Conservation (phyloP, 1,139 yeast species). For the Torulaspora pretoriensis region DNA sequence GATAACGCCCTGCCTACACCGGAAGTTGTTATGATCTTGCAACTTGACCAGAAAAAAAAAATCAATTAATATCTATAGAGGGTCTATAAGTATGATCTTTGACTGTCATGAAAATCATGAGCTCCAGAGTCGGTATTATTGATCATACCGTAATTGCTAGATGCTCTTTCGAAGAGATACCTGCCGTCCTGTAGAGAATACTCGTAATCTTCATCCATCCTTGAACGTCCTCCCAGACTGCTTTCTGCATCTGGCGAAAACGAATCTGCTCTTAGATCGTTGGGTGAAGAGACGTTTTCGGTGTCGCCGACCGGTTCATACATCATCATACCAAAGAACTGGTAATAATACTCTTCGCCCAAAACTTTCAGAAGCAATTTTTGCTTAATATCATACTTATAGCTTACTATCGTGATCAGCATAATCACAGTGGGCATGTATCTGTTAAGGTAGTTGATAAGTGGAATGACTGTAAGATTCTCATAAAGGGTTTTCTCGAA, state of each 20-base stretch:
- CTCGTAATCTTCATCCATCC: constrained; percentile 33
- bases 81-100: constrained; percentile 8
- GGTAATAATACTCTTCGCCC: constrained; percentile 36
- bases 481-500: constrained; percentile 29
- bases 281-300: constrained; percentile 2
- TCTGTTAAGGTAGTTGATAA: constrained; percentile 29
- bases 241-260: constrained; percentile 10
- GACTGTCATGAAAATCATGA: constrained; percentile 4
- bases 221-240: constrained; percentile 13
- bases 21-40: background rate
- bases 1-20: background rate
- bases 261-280: constrained; percentile 10
- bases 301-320: constrained; percentile 25
- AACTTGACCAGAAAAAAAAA: background rate
- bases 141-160: constrained; percentile 22
- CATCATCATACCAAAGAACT: constrained; percentile 34
- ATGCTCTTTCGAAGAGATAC: constrained; percentile 34
- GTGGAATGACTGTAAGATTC: constrained; percentile 29
- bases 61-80: background rate
- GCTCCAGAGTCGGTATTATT: constrained; percentile 4
- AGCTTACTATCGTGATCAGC: constrained; percentile 26
- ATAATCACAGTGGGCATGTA: constrained; percentile 32
- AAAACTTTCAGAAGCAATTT: constrained; percentile 28
- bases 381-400: constrained; percentile 30
- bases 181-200: constrained; percentile 36